Base-by-base conservation (phyloP, 2,329 filamentous ascomycete genomes). In the Sporothrix schenckii region DNA sequence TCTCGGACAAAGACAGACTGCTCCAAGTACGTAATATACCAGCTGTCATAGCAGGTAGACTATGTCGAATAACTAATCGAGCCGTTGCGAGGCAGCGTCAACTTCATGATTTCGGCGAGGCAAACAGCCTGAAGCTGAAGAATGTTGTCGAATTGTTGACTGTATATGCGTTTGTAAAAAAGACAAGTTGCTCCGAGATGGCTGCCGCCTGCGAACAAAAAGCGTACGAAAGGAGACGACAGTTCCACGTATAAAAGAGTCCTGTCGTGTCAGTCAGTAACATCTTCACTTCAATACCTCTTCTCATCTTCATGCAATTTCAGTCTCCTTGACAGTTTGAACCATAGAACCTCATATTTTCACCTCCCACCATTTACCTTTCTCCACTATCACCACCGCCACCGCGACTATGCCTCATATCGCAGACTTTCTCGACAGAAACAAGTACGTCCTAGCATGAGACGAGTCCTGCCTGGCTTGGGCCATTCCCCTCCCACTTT, bases 391-490 rank as follows among this genome's bases (percentile, higher is more conserved):
- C 41, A 47, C 41, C 27, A 60, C 19, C n/a, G 21, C 34, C 56
- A 44, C 19, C 44, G 19, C 16, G 24, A 66, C 49, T 5, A 66
- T 66, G 63, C 27, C 41, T 49, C n/a, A 11, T 13, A 66, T 41
- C 49, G 63, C 27, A 41, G 49, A 52, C n/a, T 50, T 66, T 4
- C 63, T 66, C 49, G 27, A 66, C 19, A 66, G 63, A 66, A 66
- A 66, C 63, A 66, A 66, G 63, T 66, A 39, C 2, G 63, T 50
- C 11, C 21, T 16, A 1, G 4, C 44, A 50, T 52, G 19, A 50
- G 24, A n/a, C 24, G 27, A 19, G 11, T 10, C 61, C 19, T 21
- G 2, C 44, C 44, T 19, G 5, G 44, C 44, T 2, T 5, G 27
- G 27, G 4, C 3, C 27, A 30, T 6, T 14, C 44, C 2, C 4